Percentiles rank a stretch among this genome's conserved stretches.
phyloP scores from a whole-genome alignment of 257 asterid species.

The Pogostemon cablin region DNA sequence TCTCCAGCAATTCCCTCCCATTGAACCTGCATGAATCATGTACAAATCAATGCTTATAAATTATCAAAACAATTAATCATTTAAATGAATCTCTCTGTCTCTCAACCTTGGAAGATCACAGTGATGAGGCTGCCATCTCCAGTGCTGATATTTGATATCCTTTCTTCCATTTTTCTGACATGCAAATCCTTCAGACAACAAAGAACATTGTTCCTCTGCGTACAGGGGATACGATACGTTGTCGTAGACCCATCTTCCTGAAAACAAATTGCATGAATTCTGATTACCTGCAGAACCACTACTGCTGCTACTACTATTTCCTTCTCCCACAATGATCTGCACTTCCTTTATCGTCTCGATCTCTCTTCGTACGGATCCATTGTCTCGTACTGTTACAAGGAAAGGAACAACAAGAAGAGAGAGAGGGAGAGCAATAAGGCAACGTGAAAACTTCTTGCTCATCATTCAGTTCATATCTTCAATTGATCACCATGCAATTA shows the following conservation, averaged over 20 bases:
- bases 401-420: too few relatives aligned
- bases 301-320: not conserved
- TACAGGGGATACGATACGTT: conserved; percentile 39
- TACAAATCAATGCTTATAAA: too few relatives aligned
- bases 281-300: conserved; percentile 24
- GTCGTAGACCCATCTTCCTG: conserved; percentile 2
- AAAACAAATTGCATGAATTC: conserved; percentile 38
- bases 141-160: conserved; percentile 35
- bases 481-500: too few relatives aligned
- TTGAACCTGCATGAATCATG: conserved; percentile 44
- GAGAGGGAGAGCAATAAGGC: too few relatives aligned
- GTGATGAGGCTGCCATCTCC: conserved; percentile 48
- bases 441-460: too few relatives aligned
- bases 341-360: too few relatives aligned
- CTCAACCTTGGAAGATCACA: conserved; percentile 36
- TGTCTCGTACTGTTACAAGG: too few relatives aligned
- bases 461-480: too few relatives aligned
- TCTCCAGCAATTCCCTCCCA: conserved; percentile 53
- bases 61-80: not conserved
- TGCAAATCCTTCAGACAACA: conserved; percentile 41
- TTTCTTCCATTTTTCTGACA: conserved; percentile 45
- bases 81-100: not conserved
- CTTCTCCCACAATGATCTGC: too few relatives aligned
- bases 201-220: conserved; percentile 39
- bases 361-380: too few relatives aligned